Evolutionary conservation across 23 red algal genomes (phyloP).

Genomic region (Gracilaria domingensis): DNA sequence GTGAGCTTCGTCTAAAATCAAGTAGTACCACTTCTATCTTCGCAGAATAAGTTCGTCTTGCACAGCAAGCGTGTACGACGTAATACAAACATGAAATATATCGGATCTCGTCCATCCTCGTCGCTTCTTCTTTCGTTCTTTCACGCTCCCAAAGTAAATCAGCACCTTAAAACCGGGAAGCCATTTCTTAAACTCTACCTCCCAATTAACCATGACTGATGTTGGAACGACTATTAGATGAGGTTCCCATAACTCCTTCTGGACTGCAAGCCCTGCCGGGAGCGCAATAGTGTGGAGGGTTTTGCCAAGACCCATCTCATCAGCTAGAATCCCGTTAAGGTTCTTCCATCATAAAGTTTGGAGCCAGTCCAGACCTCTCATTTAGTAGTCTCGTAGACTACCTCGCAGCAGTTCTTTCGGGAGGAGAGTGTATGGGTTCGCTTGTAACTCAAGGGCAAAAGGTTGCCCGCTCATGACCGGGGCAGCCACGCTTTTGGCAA

Average conservation of each 20-base stretch:
- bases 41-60: constrained; percentile 73
- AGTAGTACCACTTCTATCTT: constrained; percentile 83
- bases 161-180: constrained; percentile 84
- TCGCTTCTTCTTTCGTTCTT: constrained; percentile 78
- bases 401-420: constrained; percentile 78
- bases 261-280: constrained; percentile 73
- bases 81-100: constrained; percentile 85
- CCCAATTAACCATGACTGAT: constrained; percentile 93
- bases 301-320: constrained; percentile 99
- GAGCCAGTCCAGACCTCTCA: constrained; percentile 87
- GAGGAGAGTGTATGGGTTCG: neutral
- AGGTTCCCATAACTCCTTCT: constrained; percentile 83
- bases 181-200: constrained; percentile 95
- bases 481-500: neutral
- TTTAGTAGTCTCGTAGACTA: constrained; percentile 82
- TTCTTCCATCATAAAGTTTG: constrained; percentile 80
- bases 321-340: constrained; percentile 94
- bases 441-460: neutral
- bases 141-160: constrained; percentile 77
- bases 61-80: constrained; percentile 86
- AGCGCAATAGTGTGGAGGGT: constrained; percentile 95
- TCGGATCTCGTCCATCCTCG: constrained; percentile 81
- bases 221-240: constrained; percentile 94
- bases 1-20: constrained; percentile 94
- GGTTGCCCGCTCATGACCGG: neutral